Evolutionary conservation across 805 yeast species (phyloP), one percentile per base, ranked within the genome.

Genomic region (Torulaspora franciscae): DNA sequence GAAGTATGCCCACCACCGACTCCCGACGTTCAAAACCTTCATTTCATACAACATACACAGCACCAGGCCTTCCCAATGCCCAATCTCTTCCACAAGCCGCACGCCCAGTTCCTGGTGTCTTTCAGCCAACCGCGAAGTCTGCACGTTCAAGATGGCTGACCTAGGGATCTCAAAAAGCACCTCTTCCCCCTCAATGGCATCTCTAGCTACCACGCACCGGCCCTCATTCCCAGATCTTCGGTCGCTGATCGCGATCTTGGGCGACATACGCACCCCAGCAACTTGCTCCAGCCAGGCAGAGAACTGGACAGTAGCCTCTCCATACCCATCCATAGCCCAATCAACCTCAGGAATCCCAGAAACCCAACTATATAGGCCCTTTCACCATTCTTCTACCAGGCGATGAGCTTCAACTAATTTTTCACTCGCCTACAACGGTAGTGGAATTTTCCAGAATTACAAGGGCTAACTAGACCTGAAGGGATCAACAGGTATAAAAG

Each of bases 41-140:
- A 74, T 59, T 55, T 85, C 95, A 55, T 79, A 82, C 39, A 82
- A 67, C 51, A 91, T 69, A 13, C 81, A 73, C 32, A 87, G 59
- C 34, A 90, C 81, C 47, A 93, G 67, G 1, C 83, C 78, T 45
- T 85, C 84, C 98, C 98, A 91, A 37, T 81, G 83, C 40, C 73
- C 74, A 40, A 59, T 38, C 24, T 79, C 68, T 1, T 61, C 57
- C 37, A 81, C 57, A 1, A 69, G 53, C 34, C 57, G 59, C 1
- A 61, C 69, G 27, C 56, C 54, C 7, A 64, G 15, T 19, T 37
- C 29, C 49, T 69, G 28, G 62, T 67, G 5, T 65, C 70, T 28
- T 50, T 56, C 11, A 69, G 62, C 8, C 14, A 83, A 61, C 1
- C 76, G 61, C 24, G 82, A 76, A 7, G 80, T 83, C 13, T 73